Base-by-base conservation (phyloP, 2,329 filamentous ascomycete genomes). In the Aspergillus arachidicola region DNA sequence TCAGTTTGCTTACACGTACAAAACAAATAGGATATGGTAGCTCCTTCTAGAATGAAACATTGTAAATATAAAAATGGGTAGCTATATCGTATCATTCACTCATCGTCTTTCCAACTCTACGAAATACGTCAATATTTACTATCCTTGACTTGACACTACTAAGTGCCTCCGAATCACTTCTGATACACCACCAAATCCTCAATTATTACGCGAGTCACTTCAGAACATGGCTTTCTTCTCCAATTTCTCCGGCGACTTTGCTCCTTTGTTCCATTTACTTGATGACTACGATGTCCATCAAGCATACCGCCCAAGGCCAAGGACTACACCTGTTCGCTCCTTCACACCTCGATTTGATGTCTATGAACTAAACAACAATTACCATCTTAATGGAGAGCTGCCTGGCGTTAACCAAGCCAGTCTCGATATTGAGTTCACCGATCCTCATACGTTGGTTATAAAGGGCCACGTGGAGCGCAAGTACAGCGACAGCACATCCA, bases 361-460 rank as follows among this genome's bases (percentile, higher is more conserved):
- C 28, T 74, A 78, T 45, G 81, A 83, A 69, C 53, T 69, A 26
- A 71, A 75, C 4, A 71, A 79, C 14, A 72, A 68, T 56, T 83
- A 82, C 65, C 69, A 78, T 60, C 75, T 83, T 3, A 75, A 82
- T 56, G 81, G 80, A 48, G 81, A 83, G 63, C 70, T 82, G 0
- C 80, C 81, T 3, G 81, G 81, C 16, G 72, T 80, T 38, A 73
- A 74, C 54, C 78, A 81, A 64, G 75, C 76, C 63, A 73, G 81
- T 59, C 72, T 83, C 32, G 76, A 81, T 11, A 81, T 83, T 50
- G 79, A 82, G 68, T 83, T 83, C 69, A 75, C 76, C 54, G 81
- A 83, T 59, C 69, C 78, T 10, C 73, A 79, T 32, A 83, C 80
- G 0, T 73, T 83, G 2, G 72, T 79, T 32, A 75, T 83, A 63